Evolutionary conservation across 768 basidiomycete genomes (phyloP).

Genomic region (Tylopilus subfusipes): DNA sequence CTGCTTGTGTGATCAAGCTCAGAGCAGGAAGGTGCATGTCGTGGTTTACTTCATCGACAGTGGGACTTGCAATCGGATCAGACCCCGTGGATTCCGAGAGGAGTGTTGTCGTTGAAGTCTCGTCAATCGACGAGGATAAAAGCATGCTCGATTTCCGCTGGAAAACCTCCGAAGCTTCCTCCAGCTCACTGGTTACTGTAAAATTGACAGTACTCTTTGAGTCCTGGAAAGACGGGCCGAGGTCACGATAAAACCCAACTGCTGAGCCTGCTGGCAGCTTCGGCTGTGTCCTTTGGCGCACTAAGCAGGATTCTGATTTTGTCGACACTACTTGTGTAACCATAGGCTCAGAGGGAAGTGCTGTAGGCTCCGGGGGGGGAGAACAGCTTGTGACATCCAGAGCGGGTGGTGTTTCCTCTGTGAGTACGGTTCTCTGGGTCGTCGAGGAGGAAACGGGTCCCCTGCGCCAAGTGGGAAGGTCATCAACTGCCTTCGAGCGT

Average conservation of each 20-base stretch:
- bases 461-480: slow-evolving; percentile 40
- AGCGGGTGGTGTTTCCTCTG: slow-evolving; percentile 15
- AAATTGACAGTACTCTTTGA: slow-evolving; percentile 59
- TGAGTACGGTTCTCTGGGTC: slow-evolving; percentile 3
- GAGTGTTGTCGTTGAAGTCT: slow-evolving; percentile 8
- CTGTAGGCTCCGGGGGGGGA: slow-evolving; percentile 50
- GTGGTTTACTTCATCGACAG: slow-evolving; percentile 6
- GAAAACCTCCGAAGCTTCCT: slow-evolving; percentile 26
- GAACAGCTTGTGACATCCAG: slow-evolving; percentile 64
- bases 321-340: slow-evolving; percentile 34
- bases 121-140: slow-evolving; percentile 21
- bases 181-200: slow-evolving; percentile 76
- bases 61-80: slow-evolving; percentile 5
- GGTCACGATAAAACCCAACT: slow-evolving; percentile 71
- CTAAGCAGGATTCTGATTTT: slow-evolving; percentile 24
- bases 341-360: slow-evolving; percentile 25
- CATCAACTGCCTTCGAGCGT: slow-evolving; percentile 35
- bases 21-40: slow-evolving; percentile 16
- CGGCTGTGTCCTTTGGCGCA: slow-evolving; percentile 53
- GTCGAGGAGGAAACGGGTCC: slow-evolving; percentile 20
- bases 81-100: slow-evolving; percentile 7
- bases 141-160: slow-evolving; percentile 23
- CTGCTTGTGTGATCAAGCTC: slow-evolving; percentile 33
- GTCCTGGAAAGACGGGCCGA: slow-evolving; percentile 48
- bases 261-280: slow-evolving; percentile 71